phyloP scores from a whole-genome alignment of 306 rosid species.

The Cucumis cinereus region DNA sequence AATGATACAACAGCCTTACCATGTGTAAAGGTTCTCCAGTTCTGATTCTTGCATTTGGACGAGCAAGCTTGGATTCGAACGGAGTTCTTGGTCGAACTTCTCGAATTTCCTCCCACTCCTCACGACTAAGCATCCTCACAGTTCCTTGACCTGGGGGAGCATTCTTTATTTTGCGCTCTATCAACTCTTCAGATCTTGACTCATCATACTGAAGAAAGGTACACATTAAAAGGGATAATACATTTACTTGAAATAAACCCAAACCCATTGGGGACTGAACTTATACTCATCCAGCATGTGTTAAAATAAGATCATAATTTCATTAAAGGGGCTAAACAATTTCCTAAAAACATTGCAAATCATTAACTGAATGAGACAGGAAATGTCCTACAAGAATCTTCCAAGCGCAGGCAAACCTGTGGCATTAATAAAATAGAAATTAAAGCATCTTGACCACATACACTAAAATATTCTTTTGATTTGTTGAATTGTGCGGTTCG shows the following conservation, averaged over 20 bases:
- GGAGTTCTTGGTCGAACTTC: constrained; percentile 48
- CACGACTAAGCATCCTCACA: constrained; percentile 39
- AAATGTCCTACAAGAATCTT: background rate
- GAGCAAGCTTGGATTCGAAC: constrained; percentile 51
- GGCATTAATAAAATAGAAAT: background rate
- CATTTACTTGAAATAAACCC: background rate
- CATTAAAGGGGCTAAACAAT: background rate
- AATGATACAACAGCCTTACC: constrained; percentile 17
- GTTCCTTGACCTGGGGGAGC: constrained; percentile 47
- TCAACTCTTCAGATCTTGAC: constrained; percentile 47
- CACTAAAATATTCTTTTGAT: background rate
- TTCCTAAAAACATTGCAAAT: background rate
- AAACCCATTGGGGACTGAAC: background rate
- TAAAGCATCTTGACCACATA: background rate
- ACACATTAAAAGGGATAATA: background rate
- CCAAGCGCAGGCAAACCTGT: background rate
- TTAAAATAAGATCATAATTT: background rate
- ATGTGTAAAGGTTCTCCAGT: constrained; percentile 34
- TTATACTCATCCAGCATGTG: background rate
- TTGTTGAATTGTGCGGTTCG: no score
- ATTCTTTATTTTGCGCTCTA: constrained; percentile 36
- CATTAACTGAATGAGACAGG: background rate
- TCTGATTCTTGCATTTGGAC: constrained; percentile 45
- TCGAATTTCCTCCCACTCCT: constrained; percentile 46
- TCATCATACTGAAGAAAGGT: constrained; percentile 40